Evolutionary conservation across 306 rosid species (phyloP).

Genomic region (Amphicarpaea edgeworthii): DNA sequence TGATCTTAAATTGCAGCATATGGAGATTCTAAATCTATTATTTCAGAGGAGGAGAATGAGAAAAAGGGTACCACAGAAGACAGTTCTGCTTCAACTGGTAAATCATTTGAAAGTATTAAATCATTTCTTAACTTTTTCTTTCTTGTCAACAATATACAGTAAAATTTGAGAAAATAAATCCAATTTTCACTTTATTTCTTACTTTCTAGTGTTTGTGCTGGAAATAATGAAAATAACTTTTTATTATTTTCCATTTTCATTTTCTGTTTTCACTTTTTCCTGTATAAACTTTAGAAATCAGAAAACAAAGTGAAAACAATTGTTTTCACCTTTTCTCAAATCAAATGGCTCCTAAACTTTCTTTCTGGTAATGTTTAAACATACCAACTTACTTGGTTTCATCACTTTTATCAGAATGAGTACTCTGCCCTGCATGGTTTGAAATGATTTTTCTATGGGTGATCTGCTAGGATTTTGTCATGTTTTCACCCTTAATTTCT

Average conservation of each 20-base stretch:
- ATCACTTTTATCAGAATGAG: neutral
- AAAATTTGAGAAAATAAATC: neutral
- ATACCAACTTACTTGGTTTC: neutral
- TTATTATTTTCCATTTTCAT: neutral
- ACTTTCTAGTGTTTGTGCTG: neutral
- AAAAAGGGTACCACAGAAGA: constrained; percentile 16
- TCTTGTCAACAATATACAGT: constrained; percentile 6
- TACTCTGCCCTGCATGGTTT: neutral
- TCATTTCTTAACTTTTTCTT: constrained; percentile 39
- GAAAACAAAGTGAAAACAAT: neutral
- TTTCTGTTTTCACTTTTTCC: neutral
- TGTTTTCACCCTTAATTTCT: constrained; percentile 21
- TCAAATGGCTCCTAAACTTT: constrained; percentile 8
- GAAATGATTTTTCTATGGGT: neutral
- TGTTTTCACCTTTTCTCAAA: neutral
- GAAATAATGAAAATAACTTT: neutral
- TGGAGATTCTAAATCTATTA: constrained; percentile 64
- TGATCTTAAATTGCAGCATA: constrained; percentile 58
- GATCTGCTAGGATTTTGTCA: constrained; percentile 3
- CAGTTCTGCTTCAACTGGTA: constrained; percentile 43
- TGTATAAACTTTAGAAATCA: neutral
- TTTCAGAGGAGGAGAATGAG: constrained; percentile 48
- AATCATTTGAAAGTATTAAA: constrained; percentile 39
- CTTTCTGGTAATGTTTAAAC: constrained; percentile 13
- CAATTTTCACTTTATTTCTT: neutral